Conservation (phyloP, 2,329 filamentous ascomycete species). For the Didymosphaeria variabile region DNA sequence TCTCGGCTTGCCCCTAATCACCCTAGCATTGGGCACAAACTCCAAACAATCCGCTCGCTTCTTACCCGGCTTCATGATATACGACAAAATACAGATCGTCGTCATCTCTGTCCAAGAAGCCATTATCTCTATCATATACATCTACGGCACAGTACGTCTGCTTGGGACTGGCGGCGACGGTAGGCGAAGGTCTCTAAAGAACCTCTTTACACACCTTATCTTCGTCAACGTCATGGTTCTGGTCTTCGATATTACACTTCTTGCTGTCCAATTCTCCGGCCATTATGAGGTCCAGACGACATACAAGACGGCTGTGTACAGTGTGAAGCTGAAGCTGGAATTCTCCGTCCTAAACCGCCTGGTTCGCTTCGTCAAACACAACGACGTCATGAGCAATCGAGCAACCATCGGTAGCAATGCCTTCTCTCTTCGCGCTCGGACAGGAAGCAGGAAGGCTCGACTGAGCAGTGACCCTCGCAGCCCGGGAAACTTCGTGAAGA, state of each 20-base stretch:
- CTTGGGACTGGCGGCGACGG: not conserved
- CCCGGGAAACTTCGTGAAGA: too few relatives aligned
- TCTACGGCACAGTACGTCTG: conserved; percentile 55
- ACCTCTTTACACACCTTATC: conserved; percentile 29
- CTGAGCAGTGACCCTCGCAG: too few relatives aligned
- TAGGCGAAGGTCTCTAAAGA: too few relatives aligned
- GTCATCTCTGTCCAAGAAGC: conserved; percentile 52
- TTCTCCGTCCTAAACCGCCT: conserved; percentile 58
- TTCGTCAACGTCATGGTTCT: conserved; percentile 52
- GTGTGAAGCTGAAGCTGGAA: conserved; percentile 61
- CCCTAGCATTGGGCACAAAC: conserved; percentile 62
- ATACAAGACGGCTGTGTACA: conserved; percentile 52
- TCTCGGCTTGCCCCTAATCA: conserved; percentile 60
- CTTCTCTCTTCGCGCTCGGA: too few relatives aligned
- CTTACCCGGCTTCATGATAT: conserved; percentile 29
- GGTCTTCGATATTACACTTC: conserved; percentile 48
- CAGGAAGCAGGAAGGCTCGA: too few relatives aligned
- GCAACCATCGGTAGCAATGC: too few relatives aligned
- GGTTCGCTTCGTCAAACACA: not conserved
- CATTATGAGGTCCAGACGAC: conserved; percentile 51
- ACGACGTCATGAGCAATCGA: too few relatives aligned
- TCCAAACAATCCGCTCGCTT: conserved; percentile 15
- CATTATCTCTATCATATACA: conserved; percentile 54
- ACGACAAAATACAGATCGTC: conserved; percentile 52
- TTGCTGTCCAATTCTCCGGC: conserved; percentile 50